Evolutionary conservation across 331 rosid species (phyloP), one percentile per base, ranked within the genome.

Genomic region (Saraca asoca): DNA sequence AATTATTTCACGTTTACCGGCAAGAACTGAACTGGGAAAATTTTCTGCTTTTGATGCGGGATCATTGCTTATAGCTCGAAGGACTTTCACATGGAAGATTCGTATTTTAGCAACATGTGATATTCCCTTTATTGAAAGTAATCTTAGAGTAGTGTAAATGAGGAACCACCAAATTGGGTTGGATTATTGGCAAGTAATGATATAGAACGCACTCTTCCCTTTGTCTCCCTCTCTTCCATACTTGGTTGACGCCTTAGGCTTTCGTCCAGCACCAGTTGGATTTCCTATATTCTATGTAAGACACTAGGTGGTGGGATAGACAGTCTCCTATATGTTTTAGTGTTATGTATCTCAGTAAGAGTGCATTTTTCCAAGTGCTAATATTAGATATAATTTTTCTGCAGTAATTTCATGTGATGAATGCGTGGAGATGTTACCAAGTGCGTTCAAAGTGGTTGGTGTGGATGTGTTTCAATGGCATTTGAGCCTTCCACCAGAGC

Each of bases 351-450:
- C 78, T 59, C 81, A 52, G 49, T 68, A 49, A 68, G 89, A 66
- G 83, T 85, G 75, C 82, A 69, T 77, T 77, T 71, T 76, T 81
- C 77, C 74, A 88, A 71, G 87, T 85, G 81, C 97, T 91, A 86
- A 91, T 90, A 74, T 78, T 80, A 79, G 88, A 79, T 74, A 90
- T 78, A 85, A 79, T 88, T 88, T 83, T 88, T 88, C 87, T 91
- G 97, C 97, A 91, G 97, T 91, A 84, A 84, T 77, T 79, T 81
- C 78, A 58, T 81, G 81, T 64, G 95, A 68, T 73, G 88, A 84
- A 69, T 83, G 88, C 85, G 55, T 70, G 93, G 88, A 88, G 86
- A 83, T 84, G 80, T 80, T 85, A 73, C 84, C 81, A 79, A 82
- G 78, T 86, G 64, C 85, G 48, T 68, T 59, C 85, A 69, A 83